Base-by-base conservation (phyloP, 306 rosid species). In the Rosa multiflora region DNA sequence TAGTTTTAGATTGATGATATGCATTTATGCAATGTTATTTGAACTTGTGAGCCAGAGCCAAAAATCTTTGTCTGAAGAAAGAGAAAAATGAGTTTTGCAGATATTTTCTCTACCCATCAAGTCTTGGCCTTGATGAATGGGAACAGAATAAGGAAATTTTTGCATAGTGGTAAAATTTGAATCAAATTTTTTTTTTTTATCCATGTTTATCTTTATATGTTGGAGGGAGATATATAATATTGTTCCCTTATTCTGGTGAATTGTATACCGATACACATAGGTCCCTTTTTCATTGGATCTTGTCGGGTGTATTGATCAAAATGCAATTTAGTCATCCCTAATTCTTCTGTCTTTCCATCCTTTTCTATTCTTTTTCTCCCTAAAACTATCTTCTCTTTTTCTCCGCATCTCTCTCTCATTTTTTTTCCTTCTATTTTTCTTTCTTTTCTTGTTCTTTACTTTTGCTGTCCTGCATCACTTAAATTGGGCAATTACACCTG, bases 401-500 rank as follows among this genome's bases (percentile, higher is more conserved):
- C 0, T 6, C 17, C 23, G 17, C 42, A 2, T 48, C 4, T 47
- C 59, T 71, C 23, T 71, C 14, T n/a, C n/a, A 18, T 37, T 71
- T 49, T 48, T 40, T 15, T 40, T 69, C 35, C 37, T 53, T 11
- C 49, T 53, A 5, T 37, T 52, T 53, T 35, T 10, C 20, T 53
- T 18, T 18, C 14, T 1, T 26, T 40, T 71, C 26, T 1, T 73
- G 37, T 53, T 73, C 49, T 6, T 10, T 53, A 40, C 40, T 39
- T 53, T 74, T 46, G 39, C 21, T 56, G 12, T n/a, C 14, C 12
- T 21, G 14, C 40, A 2, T 35, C 52, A 56, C 51, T 74, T 42
- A 53, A 35, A 23, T 67, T 29, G 32, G 21, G 70, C 64, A 52
- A 70, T 63, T 35, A 74, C 77, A 76, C 63, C 59, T 86, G 48